Percentiles rank a stretch among this genome's conserved stretches.
These are phyloP conservation scores for Globisporangium paroecandrum DNA, from an alignment of 352 stramenopile species.

Conservation along the genomic window DNA sequence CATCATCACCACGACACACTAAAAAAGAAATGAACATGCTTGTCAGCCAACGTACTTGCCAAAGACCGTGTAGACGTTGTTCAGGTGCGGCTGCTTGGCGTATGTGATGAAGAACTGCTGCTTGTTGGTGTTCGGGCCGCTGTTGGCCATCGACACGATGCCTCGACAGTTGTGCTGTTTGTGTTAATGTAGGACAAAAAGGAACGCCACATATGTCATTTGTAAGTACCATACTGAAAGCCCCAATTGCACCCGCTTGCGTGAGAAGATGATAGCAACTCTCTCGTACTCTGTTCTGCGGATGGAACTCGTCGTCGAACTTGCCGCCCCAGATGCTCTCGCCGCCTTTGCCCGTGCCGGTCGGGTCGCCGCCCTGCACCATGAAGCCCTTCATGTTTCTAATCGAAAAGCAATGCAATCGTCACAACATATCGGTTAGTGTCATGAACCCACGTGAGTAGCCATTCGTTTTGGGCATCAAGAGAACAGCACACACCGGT, in stretches of 20 bases:
- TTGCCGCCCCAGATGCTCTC: constrained; percentile 88
- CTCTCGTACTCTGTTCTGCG: constrained; percentile 64
- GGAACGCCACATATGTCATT: background rate
- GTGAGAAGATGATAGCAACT: background rate
- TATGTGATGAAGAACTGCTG: constrained; percentile 99
- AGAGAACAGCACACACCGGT: constrained; percentile 53
- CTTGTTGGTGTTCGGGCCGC: constrained; percentile 89
- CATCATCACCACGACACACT: background rate
- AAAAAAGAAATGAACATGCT: background rate
- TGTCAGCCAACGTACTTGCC: constrained; percentile 68
- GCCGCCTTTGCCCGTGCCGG: constrained; percentile 88
- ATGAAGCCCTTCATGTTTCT: constrained; percentile 90
- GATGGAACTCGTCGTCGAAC: constrained; percentile 92
- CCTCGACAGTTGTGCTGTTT: constrained; percentile 82
- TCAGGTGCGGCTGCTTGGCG: constrained; percentile 94
- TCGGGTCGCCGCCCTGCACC: constrained; percentile 88
- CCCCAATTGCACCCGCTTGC: too few relatives aligned
- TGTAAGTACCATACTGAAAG: too few relatives aligned
- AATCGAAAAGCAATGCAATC: background rate
- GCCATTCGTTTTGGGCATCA: background rate
- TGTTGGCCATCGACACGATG: constrained; percentile 93
- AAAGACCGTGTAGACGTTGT: constrained; percentile 98
- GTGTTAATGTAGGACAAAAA: background rate
- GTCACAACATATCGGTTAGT: background rate
- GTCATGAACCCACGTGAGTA: background rate